These are phyloP conservation scores for Aspergillus tubingensis DNA, from an alignment of 2,329 filamentous ascomycete species.

Conservation along the genomic window DNA sequence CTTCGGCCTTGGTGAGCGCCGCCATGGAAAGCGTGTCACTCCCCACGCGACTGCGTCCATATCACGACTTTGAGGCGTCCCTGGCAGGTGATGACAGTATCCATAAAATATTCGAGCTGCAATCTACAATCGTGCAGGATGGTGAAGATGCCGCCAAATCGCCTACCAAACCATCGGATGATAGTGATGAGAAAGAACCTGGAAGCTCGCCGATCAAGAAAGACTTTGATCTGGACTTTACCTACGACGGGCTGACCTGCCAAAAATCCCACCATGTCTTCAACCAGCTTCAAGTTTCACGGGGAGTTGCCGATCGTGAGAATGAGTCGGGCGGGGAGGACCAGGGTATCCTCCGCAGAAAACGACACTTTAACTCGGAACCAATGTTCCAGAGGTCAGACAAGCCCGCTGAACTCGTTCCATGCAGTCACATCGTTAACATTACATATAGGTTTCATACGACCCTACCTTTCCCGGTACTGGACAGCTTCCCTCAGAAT, in stretches of 20 bases:
- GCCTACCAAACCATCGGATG: background rate
- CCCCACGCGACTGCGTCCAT: slow-evolving; percentile 61
- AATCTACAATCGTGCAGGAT: slow-evolving; percentile 60
- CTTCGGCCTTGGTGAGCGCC: slow-evolving; percentile 72
- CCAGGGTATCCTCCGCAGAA: slow-evolving; percentile 30
- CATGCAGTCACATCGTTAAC: background rate
- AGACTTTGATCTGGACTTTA: slow-evolving; percentile 44
- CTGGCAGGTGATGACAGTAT: slow-evolving; percentile 66
- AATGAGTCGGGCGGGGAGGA: slow-evolving; percentile 22
- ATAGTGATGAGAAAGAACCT: slow-evolving; percentile 6
- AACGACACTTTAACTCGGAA: slow-evolving; percentile 36
- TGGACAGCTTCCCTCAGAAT: slow-evolving; percentile 77
- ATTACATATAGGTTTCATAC: slow-evolving; percentile 34
- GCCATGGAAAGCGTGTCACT: slow-evolving; percentile 78
- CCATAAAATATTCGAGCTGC: slow-evolving; percentile 74
- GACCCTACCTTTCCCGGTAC: slow-evolving; percentile 68
- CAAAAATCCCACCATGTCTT: slow-evolving; percentile 36
- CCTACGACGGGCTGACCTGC: slow-evolving; percentile 30
- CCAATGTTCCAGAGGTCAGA: slow-evolving; percentile 37
- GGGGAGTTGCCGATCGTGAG: slow-evolving; percentile 25
- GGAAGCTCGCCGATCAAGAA: slow-evolving; percentile 26
- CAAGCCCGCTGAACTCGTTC: background rate
- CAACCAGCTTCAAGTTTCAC: slow-evolving; percentile 38
- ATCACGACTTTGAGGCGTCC: slow-evolving; percentile 40
- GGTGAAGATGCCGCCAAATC: slow-evolving; percentile 10